These are phyloP conservation scores for Zanthoxylum bungeanum DNA, from an alignment of 345 rosid species.

Conservation along the genomic window DNA sequence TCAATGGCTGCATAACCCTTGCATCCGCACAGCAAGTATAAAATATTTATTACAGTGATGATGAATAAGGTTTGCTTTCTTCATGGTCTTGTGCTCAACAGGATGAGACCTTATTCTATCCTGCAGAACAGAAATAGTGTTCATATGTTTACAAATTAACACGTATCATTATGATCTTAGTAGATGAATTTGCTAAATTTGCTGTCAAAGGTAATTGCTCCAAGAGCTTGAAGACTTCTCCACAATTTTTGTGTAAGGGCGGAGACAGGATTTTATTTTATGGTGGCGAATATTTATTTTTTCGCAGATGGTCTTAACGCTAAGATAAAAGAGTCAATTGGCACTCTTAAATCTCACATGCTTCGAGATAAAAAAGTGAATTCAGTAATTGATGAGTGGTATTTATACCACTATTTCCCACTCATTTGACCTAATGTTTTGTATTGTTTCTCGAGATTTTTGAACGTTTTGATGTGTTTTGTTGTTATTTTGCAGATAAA, in stretches of 20 bases:
- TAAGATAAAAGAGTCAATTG: background rate
- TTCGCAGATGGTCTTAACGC: background rate
- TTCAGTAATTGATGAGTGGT: too few species aligned
- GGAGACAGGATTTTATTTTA: too few species aligned
- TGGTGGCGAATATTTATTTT: too few species aligned
- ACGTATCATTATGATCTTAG: background rate
- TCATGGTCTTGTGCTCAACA: slow-evolving; percentile 70
- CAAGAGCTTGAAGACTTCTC: slow-evolving; percentile 76
- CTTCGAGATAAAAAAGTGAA: too few species aligned
- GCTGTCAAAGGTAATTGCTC: background rate
- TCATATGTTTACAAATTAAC: background rate
- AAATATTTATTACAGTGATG: slow-evolving; percentile 46
- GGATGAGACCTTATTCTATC: slow-evolving; percentile 81
- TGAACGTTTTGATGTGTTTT: too few species aligned
- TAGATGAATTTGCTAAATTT: background rate
- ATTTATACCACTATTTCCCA: too few species aligned
- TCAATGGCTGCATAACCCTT: slow-evolving; percentile 86
- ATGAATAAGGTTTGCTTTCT: slow-evolving; percentile 60
- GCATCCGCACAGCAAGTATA: slow-evolving; percentile 76
- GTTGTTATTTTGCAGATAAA: too few species aligned
- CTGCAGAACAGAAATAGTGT: slow-evolving; percentile 24
- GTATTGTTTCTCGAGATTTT: too few species aligned
- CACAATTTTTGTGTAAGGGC: slow-evolving; percentile 52
- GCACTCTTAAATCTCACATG: background rate
- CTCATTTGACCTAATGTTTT: too few species aligned